A percentile compares a stretch with the other conserved stretches of the same genome.
These are phyloP conservation scores for Cercospora janseana DNA, from an alignment of 2,329 filamentous ascomycete genomes.

Conservation along the genomic window DNA sequence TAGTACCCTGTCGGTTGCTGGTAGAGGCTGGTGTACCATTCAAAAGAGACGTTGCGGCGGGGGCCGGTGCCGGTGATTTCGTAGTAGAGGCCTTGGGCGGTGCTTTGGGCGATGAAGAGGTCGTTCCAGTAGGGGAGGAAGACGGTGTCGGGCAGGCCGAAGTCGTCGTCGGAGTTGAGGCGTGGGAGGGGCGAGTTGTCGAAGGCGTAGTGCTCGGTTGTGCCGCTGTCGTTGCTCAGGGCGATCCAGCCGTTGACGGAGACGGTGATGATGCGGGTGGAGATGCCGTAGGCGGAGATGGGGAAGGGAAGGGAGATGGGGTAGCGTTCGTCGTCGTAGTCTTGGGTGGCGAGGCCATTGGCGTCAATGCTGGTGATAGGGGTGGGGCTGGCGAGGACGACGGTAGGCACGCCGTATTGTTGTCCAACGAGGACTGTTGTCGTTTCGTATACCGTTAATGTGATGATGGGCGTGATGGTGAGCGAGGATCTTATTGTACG, in stretches of 20 bases:
- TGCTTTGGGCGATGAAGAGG: conserved; percentile 22
- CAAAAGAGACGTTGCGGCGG: conserved; percentile 20
- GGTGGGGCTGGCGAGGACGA: conserved; percentile 8
- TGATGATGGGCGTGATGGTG: conserved; percentile 1
- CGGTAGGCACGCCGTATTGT: conserved; percentile 7
- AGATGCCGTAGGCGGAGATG: conserved; percentile 1
- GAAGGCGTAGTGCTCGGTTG: conserved; percentile 9
- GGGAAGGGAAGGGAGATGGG: conserved; percentile 5
- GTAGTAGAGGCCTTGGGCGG: conserved; percentile 27
- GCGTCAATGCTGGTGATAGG: conserved; percentile 1
- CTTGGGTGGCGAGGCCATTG: conserved; percentile 2
- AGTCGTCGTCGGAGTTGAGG: conserved; percentile 9
- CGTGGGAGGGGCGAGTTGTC: conserved; percentile 9
- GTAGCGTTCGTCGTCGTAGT: conserved; percentile 10
- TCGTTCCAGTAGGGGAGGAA: conserved; percentile 28
- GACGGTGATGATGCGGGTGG: conserved; percentile 1
- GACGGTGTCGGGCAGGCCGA: conserved; percentile 10
- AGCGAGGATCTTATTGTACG: background rate
- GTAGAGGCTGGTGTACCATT: conserved; percentile 24
- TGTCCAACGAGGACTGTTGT: conserved; percentile 13
- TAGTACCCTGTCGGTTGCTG: conserved; percentile 8
- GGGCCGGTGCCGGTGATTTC: conserved; percentile 12
- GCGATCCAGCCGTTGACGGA: conserved; percentile 14
- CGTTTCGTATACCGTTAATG: conserved; percentile 2
- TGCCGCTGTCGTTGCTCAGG: conserved; percentile 2